Conservation (phyloP, 139 green algal genomes). For the Monoraphidium neglectum region DNA sequence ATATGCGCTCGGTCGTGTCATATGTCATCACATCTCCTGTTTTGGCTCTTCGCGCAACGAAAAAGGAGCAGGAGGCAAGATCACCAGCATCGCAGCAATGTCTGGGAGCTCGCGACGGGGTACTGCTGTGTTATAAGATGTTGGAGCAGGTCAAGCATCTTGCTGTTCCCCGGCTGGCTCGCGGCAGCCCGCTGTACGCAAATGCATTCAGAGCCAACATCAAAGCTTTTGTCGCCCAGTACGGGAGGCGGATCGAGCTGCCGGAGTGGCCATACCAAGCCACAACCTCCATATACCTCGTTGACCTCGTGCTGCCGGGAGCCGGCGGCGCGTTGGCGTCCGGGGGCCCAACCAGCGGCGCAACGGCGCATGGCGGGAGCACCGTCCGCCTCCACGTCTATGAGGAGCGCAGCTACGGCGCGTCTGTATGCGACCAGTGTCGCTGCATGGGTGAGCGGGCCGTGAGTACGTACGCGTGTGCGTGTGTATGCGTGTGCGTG, state of each 20-base stretch:
- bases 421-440: slow-evolving; percentile 77
- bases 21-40: no score
- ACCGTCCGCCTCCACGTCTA: slow-evolving; percentile 58
- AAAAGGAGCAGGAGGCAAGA: no score
- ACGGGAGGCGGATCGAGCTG: neutral
- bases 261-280: neutral
- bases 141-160: no score
- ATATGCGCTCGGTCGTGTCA: no score
- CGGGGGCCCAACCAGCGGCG: no score
- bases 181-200: neutral
- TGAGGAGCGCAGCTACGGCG: slow-evolving; percentile 51
- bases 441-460: slow-evolving; percentile 79
- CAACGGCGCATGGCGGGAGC: no score
- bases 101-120: no score
- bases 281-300: slow-evolving; percentile 5
- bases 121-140: no score
- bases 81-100: no score
- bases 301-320: neutral
- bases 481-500: neutral
- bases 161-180: no score
- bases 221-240: slow-evolving; percentile 13
- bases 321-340: no score
- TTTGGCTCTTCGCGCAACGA: no score
- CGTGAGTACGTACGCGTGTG: neutral
- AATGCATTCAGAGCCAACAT: slow-evolving; percentile 21